Conservation (phyloP, 352 stramenopile species). For the Stramenopiles sp. region DNA sequence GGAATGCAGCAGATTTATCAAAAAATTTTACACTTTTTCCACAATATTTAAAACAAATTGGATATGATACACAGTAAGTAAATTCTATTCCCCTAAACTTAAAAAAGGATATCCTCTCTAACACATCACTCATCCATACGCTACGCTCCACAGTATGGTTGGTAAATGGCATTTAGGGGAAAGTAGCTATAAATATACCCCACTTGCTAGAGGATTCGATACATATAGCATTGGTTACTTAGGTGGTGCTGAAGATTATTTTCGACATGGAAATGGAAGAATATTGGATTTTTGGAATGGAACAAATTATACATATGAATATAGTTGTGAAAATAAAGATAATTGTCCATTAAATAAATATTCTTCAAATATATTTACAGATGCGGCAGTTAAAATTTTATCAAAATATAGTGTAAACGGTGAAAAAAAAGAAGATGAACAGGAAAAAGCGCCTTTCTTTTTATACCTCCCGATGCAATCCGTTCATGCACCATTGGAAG, state of each 20-base stretch:
- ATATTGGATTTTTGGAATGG: not conserved
- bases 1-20: slow-evolving; percentile 11
- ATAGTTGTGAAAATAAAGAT: too few relatives aligned
- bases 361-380: too few relatives aligned
- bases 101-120: too few relatives aligned
- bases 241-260: slow-evolving; percentile 22
- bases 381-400: too few relatives aligned
- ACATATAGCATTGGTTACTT: slow-evolving; percentile 25
- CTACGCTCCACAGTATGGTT: slow-evolving; percentile 13
- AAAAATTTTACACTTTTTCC: slow-evolving; percentile 22
- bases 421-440: too few relatives aligned
- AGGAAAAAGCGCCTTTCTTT: slow-evolving; percentile 23
- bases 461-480: slow-evolving; percentile 24
- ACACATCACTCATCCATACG: too few relatives aligned
- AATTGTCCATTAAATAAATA: too few relatives aligned
- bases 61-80: slow-evolving; percentile 27
- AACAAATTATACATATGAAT: not conserved
- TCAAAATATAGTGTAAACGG: too few relatives aligned
- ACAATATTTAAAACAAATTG: slow-evolving; percentile 20
- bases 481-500: slow-evolving; percentile 21
- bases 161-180: slow-evolving; percentile 31
- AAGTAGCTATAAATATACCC: slow-evolving; percentile 18
- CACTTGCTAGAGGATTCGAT: slow-evolving; percentile 23
- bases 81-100: too few relatives aligned
- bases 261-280: not conserved